Evolutionary conservation across 768 basidiomycete genomes (phyloP).

Genomic region (Calocybe gangraenosa): DNA sequence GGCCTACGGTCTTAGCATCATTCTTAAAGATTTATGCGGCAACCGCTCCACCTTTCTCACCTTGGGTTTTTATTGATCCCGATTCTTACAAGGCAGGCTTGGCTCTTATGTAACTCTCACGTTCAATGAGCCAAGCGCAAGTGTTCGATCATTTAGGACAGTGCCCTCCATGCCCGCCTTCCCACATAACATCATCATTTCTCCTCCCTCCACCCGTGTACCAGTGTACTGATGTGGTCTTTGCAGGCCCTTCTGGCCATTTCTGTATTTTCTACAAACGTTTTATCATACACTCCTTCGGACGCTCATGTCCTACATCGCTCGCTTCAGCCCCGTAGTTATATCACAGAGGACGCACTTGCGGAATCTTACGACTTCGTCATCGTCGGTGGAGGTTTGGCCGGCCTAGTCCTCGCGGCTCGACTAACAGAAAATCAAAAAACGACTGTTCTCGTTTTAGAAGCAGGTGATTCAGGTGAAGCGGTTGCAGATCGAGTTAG

Average conservation of each 20-base stretch:
- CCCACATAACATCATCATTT: too few species aligned
- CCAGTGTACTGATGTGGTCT: constrained; percentile 1
- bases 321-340: constrained; percentile 29
- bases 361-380: constrained; percentile 51
- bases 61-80: too few species aligned
- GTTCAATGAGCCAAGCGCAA: too few species aligned
- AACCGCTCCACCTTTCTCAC: too few species aligned
- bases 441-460: constrained; percentile 33
- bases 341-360: constrained; percentile 34
- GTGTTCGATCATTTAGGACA: too few species aligned
- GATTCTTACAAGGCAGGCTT: too few species aligned
- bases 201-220: too few species aligned
- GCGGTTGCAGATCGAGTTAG: constrained; percentile 25
- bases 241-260: background rate
- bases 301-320: constrained; percentile 14
- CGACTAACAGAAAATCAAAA: constrained; percentile 29
- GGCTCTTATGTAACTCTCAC: too few species aligned
- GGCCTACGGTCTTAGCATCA: too few species aligned
- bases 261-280: background rate
- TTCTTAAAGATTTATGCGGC: too few species aligned
- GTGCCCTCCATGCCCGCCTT: too few species aligned
- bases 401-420: constrained; percentile 27
- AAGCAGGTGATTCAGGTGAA: constrained; percentile 27
- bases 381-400: constrained; percentile 30
- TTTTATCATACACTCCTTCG: constrained; percentile 1